Evolutionary conservation across 106 monocot genomes (phyloP).

Genomic region (Allium sativum): DNA sequence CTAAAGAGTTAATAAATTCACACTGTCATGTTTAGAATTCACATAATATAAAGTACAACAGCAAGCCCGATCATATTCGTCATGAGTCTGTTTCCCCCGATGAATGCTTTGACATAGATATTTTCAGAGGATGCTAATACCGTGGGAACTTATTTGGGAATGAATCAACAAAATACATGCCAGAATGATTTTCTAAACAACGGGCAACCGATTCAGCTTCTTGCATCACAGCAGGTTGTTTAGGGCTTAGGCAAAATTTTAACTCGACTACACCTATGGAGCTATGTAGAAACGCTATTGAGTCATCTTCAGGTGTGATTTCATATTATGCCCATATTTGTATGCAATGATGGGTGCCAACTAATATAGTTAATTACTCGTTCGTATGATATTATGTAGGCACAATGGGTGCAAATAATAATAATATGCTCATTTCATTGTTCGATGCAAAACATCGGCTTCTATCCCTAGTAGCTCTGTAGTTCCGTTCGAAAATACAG

Average conservation of each 20-base stretch:
- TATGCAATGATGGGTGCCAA: no score
- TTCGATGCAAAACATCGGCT: slow-evolving; percentile 32
- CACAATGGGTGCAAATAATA: not conserved
- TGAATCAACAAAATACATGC: not conserved
- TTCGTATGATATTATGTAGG: slow-evolving; percentile 28
- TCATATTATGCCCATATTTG: not conserved
- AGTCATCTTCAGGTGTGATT: slow-evolving; percentile 37
- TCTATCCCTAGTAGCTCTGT: slow-evolving; percentile 76
- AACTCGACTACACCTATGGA: slow-evolving; percentile 6
- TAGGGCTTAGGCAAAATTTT: slow-evolving; percentile 23
- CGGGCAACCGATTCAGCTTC: slow-evolving; percentile 14
- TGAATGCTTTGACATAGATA: slow-evolving; percentile 41
- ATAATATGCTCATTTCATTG: slow-evolving; percentile 32
- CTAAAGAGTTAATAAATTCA: slow-evolving; percentile 44
- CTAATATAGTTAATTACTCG: slow-evolving; percentile 14
- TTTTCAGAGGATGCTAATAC: slow-evolving; percentile 20
- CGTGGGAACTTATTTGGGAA: slow-evolving; percentile 16
- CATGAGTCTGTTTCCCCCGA: slow-evolving; percentile 23
- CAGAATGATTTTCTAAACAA: slow-evolving; percentile 12
- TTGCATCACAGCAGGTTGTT: slow-evolving; percentile 25
- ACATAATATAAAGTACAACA: slow-evolving; percentile 14
- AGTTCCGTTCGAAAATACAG: slow-evolving; percentile 48
- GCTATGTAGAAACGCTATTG: slow-evolving; percentile 4
- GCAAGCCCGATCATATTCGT: not conserved
- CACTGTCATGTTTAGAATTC: slow-evolving; percentile 1